Evolutionary conservation across 106 monocot species (phyloP), one percentile per base, ranked within the genome.

Genomic region (Ottelia alismoides): DNA sequence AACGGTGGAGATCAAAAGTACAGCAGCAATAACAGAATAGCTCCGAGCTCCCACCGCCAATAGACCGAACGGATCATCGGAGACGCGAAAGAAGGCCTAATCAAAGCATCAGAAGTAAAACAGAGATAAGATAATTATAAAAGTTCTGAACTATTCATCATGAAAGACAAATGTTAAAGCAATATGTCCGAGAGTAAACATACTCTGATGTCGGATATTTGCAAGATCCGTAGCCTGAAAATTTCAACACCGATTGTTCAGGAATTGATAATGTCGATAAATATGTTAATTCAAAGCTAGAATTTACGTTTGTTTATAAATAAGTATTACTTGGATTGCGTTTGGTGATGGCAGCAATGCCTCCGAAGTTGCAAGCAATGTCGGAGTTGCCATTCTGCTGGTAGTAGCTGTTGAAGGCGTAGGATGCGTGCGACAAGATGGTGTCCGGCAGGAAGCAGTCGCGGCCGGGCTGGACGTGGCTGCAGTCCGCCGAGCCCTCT

Each of bases 301-400:
- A 51, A 45, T 23, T 2, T 0, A 27, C 21, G 21, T n/a, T 3
- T 20, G 22, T 2, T 20, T 22, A 45, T 27, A 20, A 43, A 53
- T 9, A 45, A 9, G 11, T 17, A 22, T 70, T 73, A 96, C 96
- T 96, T 32, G 96, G 96, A 59, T 96, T 72, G 10, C 58, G 72
- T 12, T 47, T 72, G 14, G 63, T 76, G 67, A 89, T 47, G 26
- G 63, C 30, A 1, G 79, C 88, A 10, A 81, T 65, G 53, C 96
- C 96, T 26, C 96, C 96, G 62, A 96, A 96, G 67, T 82, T 76
- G 63, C 96, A 96, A 7, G 89, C 96, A 17, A 96, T 72, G 64
- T 89, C 89, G 47, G 75, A 76, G 71, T 96, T 88, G 48, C 96
- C 96, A 47, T 82, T 96, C 78, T 89, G 82, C 81, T 96, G 96